Evolutionary conservation across 164 flowering plant species (phyloP).

Genomic region (Tinospora cordifolia): DNA sequence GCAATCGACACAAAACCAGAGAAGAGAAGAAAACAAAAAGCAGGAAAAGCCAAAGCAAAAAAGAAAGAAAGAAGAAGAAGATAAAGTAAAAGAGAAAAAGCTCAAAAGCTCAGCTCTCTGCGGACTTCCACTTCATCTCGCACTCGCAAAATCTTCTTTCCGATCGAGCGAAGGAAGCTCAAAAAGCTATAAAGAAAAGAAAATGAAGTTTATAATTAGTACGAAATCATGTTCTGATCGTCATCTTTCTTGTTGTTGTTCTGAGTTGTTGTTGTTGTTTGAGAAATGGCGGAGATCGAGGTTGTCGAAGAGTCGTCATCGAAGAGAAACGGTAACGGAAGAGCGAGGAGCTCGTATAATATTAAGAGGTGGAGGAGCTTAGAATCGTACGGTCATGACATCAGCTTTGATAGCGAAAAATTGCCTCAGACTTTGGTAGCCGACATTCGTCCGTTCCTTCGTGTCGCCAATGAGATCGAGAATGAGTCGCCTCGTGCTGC

Average conservation of each 20-base stretch:
- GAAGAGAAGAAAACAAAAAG: not conserved
- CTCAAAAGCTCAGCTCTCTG: too few species aligned
- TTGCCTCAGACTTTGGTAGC: conserved; percentile 59
- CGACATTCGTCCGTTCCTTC: conserved; percentile 59
- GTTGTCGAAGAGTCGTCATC: conserved; percentile 36
- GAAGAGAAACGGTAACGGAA: conserved; percentile 13
- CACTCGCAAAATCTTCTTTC: conserved; percentile 2
- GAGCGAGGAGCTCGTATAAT: not conserved
- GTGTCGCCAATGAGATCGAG: conserved; percentile 80
- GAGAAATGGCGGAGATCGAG: conserved; percentile 34
- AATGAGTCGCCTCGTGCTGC: conserved; percentile 67
- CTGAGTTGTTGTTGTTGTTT: not conserved
- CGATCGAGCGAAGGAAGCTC: not conserved
- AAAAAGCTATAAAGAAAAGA: not conserved
- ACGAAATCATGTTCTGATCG: not conserved
- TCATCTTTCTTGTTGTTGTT: not conserved
- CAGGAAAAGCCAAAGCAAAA: not conserved
- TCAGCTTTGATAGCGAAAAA: conserved; percentile 80
- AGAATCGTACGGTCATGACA: conserved; percentile 29
- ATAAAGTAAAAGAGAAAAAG: not conserved
- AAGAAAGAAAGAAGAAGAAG: not conserved
- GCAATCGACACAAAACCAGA: not conserved
- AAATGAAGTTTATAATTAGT: not conserved
- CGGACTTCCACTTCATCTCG: not conserved
- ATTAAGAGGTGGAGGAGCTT: conserved; percentile 10